Evolutionary conservation across 257 asterid genomes (phyloP).

Genomic region (Scutellaria galericulata): DNA sequence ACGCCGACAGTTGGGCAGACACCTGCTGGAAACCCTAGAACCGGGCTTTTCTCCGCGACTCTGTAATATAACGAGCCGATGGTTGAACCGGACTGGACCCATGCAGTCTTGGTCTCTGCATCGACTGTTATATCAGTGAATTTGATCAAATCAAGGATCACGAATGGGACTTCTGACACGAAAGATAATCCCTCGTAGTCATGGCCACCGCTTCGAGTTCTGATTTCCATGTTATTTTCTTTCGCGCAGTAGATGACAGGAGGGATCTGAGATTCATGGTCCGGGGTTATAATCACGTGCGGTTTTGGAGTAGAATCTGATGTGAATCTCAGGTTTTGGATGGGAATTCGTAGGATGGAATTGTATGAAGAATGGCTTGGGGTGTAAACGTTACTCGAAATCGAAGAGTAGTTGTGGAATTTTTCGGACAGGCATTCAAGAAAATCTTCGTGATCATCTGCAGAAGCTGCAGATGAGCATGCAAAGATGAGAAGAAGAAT

Average conservation of each 20-base stretch:
- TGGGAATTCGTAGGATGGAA: not conserved
- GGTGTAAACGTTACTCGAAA: slow-evolving; percentile 14
- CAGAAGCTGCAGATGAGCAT: slow-evolving; percentile 8
- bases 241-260: slow-evolving; percentile 36
- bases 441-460: slow-evolving; percentile 14
- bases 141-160: slow-evolving; percentile 45
- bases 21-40: slow-evolving; percentile 45
- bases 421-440: not conserved
- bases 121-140: slow-evolving; percentile 34
- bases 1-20: slow-evolving; percentile 45
- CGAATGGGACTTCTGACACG: slow-evolving; percentile 27
- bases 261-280: slow-evolving; percentile 37
- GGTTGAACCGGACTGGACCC: slow-evolving; percentile 44
- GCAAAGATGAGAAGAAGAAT: not conserved
- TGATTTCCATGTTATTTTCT: slow-evolving; percentile 33
- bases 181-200: slow-evolving; percentile 45
- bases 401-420: slow-evolving; percentile 1
- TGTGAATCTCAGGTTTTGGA: slow-evolving; percentile 2
- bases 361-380: not conserved
- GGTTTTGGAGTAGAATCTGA: slow-evolving; percentile 7
- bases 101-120: slow-evolving; percentile 37
- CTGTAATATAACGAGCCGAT: slow-evolving; percentile 40
- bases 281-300: slow-evolving; percentile 34
- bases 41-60: slow-evolving; percentile 39
- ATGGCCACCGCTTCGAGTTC: slow-evolving; percentile 48